Base-by-base conservation (phyloP, 768 basidiomycete species). In the Megacollybia marginata region DNA sequence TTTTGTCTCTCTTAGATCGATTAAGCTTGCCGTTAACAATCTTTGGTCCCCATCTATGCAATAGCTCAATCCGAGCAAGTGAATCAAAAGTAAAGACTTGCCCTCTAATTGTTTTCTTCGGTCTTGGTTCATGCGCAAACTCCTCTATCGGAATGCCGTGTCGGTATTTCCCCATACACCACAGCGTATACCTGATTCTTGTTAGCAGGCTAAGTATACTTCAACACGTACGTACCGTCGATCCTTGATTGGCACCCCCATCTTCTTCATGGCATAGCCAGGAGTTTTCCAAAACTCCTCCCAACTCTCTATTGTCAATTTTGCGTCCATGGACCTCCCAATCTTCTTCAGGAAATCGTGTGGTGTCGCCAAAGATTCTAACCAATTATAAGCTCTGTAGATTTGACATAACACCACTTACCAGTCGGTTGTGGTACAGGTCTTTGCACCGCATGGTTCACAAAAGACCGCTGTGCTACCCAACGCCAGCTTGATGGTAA, bases 61-160 rank as follows among this genome's bases (percentile, higher is more conserved):
- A 15, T 11, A 28, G 13, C 16, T 23, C 16, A 9, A 42, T 16
- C 19, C 2, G 43, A 31, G 34, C 35, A 13, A 40, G 7, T 34
- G 8, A 16, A n/a, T 15, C 20, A 20, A 6, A 34, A 33, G 9
- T 12, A 5, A 33, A 10, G 12, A 72, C 83, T 59, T 54, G 91
- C 90, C 88, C 88, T 70, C 90, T 74, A 59, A 85, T 73, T 54
- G 76, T 86, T 70, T 88, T 92, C 65, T 80, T 85, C n/a, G 85
- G 78, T 56, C 62, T 76, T 10, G 74, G 63, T 47, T 81, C 79
- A 56, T 87, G 79, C 6, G 83, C 82, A 61, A 88, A 87, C 9
- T 75, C 71, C 16, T 70, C 60, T 2, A 86, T 70, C 1, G 79
- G 67, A 23, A 69, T 57, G 1, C 79, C 81, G 47, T 69, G 69